phyloP scores from a whole-genome alignment of 768 basidiomycete genomes.

The Rhizopogon sp. region DNA sequence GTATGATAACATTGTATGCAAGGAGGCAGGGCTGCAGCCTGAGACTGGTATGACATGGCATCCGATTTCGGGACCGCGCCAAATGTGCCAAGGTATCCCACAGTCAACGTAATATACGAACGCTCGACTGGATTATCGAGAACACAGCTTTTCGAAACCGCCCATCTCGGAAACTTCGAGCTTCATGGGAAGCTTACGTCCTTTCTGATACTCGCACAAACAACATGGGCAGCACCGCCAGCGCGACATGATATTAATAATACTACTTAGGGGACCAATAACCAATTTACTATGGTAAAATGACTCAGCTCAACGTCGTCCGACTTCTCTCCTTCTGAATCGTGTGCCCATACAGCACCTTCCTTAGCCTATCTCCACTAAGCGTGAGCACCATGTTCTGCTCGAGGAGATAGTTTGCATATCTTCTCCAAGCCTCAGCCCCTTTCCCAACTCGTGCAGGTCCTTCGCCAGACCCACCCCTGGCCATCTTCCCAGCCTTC shows the following conservation, averaged over 20 bases:
- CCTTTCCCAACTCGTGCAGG: slow-evolving; percentile 33
- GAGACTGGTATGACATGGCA: neutral
- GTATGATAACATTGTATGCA: neutral
- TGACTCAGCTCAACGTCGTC: neutral
- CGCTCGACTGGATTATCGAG: neutral
- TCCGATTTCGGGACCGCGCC: neutral
- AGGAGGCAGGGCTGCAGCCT: neutral
- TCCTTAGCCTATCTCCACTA: slow-evolving; percentile 35
- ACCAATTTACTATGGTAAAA: neutral
- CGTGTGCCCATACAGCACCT: slow-evolving; percentile 23
- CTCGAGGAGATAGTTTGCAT: slow-evolving; percentile 50
- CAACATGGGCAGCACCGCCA: neutral
- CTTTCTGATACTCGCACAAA: neutral
- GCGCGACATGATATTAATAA: neutral
- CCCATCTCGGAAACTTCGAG: neutral
- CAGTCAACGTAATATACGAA: neutral
- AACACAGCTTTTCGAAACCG: neutral
- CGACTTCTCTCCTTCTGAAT: neutral
- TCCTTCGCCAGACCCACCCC: slow-evolving; percentile 12
- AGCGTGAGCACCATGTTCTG: slow-evolving; percentile 49
- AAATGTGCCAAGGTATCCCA: neutral
- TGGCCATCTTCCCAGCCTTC: slow-evolving; percentile 36
- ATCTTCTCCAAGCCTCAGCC: slow-evolving; percentile 55
- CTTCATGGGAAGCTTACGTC: neutral
- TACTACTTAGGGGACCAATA: neutral